These are phyloP conservation scores for Gossypium davidsonii DNA, from an alignment of 441 rosid species.

Conservation along the genomic window DNA sequence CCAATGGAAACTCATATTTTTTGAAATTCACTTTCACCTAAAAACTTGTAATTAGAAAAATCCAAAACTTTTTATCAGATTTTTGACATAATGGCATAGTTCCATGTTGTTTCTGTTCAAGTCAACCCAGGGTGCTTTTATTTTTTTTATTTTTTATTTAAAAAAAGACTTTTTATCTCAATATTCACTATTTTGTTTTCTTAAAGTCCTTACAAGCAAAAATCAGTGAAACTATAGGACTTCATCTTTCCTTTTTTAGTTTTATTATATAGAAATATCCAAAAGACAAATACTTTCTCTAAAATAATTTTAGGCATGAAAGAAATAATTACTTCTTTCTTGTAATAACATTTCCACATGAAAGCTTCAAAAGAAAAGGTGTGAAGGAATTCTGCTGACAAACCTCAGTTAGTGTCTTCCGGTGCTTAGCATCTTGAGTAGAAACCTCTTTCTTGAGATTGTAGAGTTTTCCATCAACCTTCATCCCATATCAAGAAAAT, in stretches of 20 bases:
- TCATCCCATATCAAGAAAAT: constrained; percentile 23
- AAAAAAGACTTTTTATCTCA: background rate
- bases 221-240: background rate
- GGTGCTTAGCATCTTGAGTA: constrained; percentile 86
- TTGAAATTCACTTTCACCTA: constrained; percentile 7
- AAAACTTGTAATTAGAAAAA: background rate
- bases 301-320: background rate
- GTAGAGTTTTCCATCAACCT: constrained; percentile 87
- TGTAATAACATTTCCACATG: background rate
- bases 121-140: background rate
- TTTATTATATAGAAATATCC: background rate
- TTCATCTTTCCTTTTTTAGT: background rate
- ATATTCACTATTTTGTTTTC: background rate
- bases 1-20: background rate
- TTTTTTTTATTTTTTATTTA: too few species aligned
- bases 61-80: background rate
- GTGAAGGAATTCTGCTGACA: constrained; percentile 16
- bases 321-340: background rate
- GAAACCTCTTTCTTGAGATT: constrained; percentile 90
- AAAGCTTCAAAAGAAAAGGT: background rate
- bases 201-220: background rate
- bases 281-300: background rate
- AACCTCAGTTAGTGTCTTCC: constrained; percentile 92
- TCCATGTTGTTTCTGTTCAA: background rate
- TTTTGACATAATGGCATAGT: background rate